These are phyloP conservation scores for Quercus tomentella DNA, from an alignment of 331 rosid species.

Conservation along the genomic window DNA sequence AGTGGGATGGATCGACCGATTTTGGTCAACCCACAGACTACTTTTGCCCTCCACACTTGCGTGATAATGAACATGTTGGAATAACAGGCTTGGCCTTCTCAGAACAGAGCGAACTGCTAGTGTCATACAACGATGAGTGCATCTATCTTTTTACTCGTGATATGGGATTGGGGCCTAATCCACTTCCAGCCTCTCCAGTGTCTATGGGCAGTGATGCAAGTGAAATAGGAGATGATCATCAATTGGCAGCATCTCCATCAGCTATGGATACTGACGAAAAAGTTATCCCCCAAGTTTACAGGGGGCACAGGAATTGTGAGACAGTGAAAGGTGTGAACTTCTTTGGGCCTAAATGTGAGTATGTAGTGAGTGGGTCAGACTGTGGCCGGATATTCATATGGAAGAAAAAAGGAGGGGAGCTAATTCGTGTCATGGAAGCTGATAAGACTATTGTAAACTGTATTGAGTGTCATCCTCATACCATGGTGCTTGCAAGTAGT, in stretches of 20 bases:
- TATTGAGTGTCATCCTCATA: constrained; percentile 80
- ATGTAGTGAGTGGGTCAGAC: constrained; percentile 89
- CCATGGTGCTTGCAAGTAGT: constrained; percentile 74
- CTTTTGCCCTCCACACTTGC: constrained; percentile 76
- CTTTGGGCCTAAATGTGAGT: constrained; percentile 81
- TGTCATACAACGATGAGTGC: constrained; percentile 64
- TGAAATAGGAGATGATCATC: constrained; percentile 41
- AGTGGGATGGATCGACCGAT: constrained; percentile 62
- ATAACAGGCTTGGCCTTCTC: constrained; percentile 93
- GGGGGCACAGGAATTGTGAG: constrained; percentile 66
- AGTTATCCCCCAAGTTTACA: constrained; percentile 60
- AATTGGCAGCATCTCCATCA: constrained; percentile 27
- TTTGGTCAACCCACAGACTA: constrained; percentile 56
- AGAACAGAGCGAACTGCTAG: constrained; percentile 82
- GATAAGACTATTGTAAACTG: constrained; percentile 76
- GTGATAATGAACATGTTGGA: constrained; percentile 49
- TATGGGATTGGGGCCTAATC: constrained; percentile 74
- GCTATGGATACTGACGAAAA: constrained; percentile 35
- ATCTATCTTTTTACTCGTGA: constrained; percentile 77
- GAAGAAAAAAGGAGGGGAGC: constrained; percentile 74
- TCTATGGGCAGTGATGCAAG: constrained; percentile 49
- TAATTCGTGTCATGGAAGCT: constrained; percentile 83
- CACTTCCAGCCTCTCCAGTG: constrained; percentile 34
- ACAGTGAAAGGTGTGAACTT: constrained; percentile 88
- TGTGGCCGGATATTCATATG: constrained; percentile 89